Evolutionary conservation across 2,329 filamentous ascomycete genomes (phyloP).

Genomic region (Fusarium sp.): DNA sequence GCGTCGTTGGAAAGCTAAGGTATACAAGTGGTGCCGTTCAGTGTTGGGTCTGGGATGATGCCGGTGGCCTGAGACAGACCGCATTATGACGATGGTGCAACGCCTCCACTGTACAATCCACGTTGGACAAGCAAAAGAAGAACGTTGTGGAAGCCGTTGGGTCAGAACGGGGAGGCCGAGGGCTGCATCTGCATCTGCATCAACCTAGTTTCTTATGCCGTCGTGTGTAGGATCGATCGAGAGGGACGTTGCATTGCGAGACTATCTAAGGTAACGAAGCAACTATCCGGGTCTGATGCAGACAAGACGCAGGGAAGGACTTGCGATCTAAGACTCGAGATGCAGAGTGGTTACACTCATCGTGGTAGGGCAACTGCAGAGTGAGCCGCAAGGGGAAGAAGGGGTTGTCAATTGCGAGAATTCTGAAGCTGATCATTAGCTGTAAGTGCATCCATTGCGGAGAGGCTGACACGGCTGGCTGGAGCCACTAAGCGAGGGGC

Average conservation of each 20-base stretch:
- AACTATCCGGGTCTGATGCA: not conserved
- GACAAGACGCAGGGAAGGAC: not conserved
- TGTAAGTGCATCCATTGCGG: slow-evolving; percentile 13
- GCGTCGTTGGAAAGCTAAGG: not conserved
- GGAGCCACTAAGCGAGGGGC: slow-evolving; percentile 8
- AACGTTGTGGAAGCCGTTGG: not conserved
- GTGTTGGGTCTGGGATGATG: not conserved
- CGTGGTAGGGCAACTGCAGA: not conserved
- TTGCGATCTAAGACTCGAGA: not conserved
- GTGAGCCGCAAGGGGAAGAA: not conserved
- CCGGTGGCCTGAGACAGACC: slow-evolving; percentile 5
- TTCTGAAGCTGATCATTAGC: not conserved
- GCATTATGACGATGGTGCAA: not conserved
- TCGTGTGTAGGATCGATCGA: not conserved
- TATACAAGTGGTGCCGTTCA: not conserved
- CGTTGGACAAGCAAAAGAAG: not conserved
- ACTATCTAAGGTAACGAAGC: not conserved
- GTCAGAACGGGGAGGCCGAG: not conserved
- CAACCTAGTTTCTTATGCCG: not conserved
- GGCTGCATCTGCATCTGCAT: not conserved
- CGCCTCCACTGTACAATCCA: not conserved
- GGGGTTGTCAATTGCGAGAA: not conserved
- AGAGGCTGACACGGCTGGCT: slow-evolving; percentile 28
- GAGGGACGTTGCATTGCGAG: not conserved
- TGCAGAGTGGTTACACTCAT: not conserved